Evolutionary conservation across 345 rosid genomes (phyloP).

Genomic region (Geranium brycei): DNA sequence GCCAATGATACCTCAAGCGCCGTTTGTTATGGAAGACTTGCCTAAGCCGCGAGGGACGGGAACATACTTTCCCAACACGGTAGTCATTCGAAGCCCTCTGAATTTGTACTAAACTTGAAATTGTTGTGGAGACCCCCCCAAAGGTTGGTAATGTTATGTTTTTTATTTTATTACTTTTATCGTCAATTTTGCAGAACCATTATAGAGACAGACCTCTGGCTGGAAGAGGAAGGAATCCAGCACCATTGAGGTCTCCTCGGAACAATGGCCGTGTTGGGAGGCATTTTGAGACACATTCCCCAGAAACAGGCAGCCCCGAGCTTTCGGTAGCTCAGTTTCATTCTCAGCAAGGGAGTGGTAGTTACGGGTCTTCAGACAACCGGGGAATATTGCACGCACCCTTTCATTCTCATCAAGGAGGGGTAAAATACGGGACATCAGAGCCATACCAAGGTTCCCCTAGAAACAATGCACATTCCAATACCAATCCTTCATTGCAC

Average conservation of each 20-base stretch:
- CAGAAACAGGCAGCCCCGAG: background rate
- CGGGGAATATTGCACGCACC: background rate
- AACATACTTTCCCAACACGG: constrained; percentile 45
- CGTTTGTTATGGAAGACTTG: constrained; percentile 50
- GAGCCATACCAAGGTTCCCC: background rate
- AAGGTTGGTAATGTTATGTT: background rate
- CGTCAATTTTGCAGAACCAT: background rate
- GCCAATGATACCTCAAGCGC: constrained; percentile 25
- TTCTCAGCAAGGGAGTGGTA: background rate
- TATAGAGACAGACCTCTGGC: background rate
- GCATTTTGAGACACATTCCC: background rate
- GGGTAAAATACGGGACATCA: background rate
- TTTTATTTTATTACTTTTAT: too few species aligned
- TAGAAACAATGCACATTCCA: constrained; percentile 10
- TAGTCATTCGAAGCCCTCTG: background rate
- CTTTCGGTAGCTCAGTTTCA: background rate
- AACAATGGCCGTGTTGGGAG: background rate
- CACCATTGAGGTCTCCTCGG: background rate
- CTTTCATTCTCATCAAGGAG: background rate
- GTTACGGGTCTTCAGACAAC: background rate
- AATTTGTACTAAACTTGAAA: background rate
- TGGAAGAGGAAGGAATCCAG: background rate
- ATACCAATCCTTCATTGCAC: constrained; percentile 25
- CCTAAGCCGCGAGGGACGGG: constrained; percentile 77
- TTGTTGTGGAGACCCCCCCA: background rate